Conservation (phyloP, 768 basidiomycete genomes). For the Agaricus bisporus region DNA sequence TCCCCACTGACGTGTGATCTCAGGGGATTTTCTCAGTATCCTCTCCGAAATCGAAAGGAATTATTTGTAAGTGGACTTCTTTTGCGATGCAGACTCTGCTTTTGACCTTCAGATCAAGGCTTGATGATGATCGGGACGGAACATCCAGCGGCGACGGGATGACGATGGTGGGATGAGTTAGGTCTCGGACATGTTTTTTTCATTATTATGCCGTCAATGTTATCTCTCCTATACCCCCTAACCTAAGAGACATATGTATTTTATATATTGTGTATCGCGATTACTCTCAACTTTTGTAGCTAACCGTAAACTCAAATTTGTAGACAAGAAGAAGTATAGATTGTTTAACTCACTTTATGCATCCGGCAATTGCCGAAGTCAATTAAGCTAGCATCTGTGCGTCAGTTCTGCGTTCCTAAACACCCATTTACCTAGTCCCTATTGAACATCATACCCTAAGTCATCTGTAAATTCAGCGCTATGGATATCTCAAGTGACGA, state of each 20-base stretch:
- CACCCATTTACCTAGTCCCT: background rate
- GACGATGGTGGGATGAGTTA: constrained; percentile 22
- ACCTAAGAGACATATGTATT: constrained; percentile 7
- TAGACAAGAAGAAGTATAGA: background rate
- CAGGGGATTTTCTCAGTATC: constrained; percentile 91
- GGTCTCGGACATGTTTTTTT: background rate
- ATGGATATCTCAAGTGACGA: background rate
- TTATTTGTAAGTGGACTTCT: constrained; percentile 50
- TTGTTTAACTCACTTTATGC: background rate
- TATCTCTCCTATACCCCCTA: constrained; percentile 10
- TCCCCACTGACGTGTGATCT: constrained; percentile 11
- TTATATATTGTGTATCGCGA: constrained; percentile 8
- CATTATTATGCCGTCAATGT: background rate
- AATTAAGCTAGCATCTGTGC: background rate
- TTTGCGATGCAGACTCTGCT: constrained; percentile 3
- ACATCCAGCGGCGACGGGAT: constrained; percentile 55
- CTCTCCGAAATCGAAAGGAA: constrained; percentile 88
- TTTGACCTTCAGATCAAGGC: constrained; percentile 26
- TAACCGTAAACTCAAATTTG: constrained; percentile 3
- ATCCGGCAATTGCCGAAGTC: constrained; percentile 2
- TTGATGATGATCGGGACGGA: constrained; percentile 68
- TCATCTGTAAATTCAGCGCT: background rate
- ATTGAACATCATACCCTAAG: background rate
- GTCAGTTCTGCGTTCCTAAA: background rate
- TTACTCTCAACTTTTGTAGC: constrained; percentile 1